These are phyloP conservation scores for Sugiyamaella floridensis DNA, from an alignment of 805 yeast species.

Conservation along the genomic window DNA sequence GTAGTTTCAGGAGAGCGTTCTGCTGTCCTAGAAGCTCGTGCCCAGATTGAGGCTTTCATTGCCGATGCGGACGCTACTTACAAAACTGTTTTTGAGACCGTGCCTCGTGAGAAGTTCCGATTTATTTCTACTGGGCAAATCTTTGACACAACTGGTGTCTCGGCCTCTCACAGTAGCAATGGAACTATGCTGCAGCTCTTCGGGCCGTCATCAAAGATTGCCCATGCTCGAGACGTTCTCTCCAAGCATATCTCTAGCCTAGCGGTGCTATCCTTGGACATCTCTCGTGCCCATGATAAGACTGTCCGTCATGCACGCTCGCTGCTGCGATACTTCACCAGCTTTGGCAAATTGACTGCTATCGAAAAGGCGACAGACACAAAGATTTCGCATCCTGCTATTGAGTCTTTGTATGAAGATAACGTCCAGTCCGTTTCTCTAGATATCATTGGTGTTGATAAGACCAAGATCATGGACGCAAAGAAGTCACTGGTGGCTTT, in stretches of 20 bases:
- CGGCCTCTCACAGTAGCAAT: constrained; percentile 38
- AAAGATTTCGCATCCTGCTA: constrained; percentile 42
- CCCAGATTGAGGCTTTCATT: constrained; percentile 41
- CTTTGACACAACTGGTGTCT: constrained; percentile 27
- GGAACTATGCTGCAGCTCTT: constrained; percentile 47
- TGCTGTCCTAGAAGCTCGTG: constrained; percentile 49
- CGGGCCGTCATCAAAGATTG: constrained; percentile 45
- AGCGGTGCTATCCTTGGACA: constrained; percentile 63
- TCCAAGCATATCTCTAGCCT: constrained; percentile 52
- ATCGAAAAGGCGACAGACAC: constrained; percentile 39
- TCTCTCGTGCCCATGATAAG: constrained; percentile 84
- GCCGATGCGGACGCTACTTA: constrained; percentile 41
- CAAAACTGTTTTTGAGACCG: constrained; percentile 47
- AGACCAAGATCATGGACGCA: constrained; percentile 48
- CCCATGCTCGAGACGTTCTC: constrained; percentile 57
- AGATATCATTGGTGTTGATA: constrained; percentile 51
- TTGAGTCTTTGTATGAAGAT: constrained; percentile 38
- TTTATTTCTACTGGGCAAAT: constrained; percentile 40
- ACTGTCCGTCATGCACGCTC: constrained; percentile 68
- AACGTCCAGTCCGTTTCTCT: constrained; percentile 43
- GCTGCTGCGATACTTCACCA: constrained; percentile 56
- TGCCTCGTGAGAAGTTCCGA: constrained; percentile 65
- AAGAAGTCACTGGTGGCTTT: constrained; percentile 67
- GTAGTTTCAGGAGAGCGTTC: constrained; percentile 67
- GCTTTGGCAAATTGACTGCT: constrained; percentile 28